phyloP scores from a whole-genome alignment of 805 yeast species.

The Candida golubevii region DNA sequence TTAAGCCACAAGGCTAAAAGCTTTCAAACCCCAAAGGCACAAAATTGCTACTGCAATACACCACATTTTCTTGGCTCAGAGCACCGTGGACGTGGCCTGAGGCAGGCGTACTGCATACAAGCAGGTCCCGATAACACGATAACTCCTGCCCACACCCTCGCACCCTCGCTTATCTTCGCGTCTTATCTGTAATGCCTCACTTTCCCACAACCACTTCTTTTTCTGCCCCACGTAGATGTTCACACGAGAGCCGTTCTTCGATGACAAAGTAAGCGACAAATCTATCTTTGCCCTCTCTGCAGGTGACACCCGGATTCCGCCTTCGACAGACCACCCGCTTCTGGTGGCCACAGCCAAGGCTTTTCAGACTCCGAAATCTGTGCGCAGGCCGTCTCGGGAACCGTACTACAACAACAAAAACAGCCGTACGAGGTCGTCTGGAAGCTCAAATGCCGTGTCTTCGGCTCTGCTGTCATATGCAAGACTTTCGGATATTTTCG shows the following conservation, averaged over 20 bases:
- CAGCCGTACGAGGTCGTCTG: background rate
- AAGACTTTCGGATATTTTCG: slow-evolving; percentile 15
- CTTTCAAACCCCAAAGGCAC: too few relatives aligned
- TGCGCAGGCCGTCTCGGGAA: slow-evolving; percentile 16
- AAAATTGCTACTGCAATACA: too few relatives aligned
- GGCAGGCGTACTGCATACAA: too few relatives aligned
- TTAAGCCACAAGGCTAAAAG: too few relatives aligned
- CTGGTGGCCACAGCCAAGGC: slow-evolving; percentile 3
- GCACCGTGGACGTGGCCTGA: too few relatives aligned
- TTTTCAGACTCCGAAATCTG: slow-evolving; percentile 6
- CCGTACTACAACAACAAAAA: slow-evolving; percentile 12
- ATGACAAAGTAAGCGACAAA: slow-evolving; percentile 11
- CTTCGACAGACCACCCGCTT: slow-evolving; percentile 9
- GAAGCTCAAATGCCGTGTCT: slow-evolving; percentile 4
- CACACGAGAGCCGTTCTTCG: slow-evolving; percentile 15
- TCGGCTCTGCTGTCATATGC: slow-evolving; percentile 14
- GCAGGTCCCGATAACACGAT: too few relatives aligned
- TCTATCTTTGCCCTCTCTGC: slow-evolving; percentile 3
- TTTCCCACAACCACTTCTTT: background rate
- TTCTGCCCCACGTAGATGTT: slow-evolving; percentile 9
- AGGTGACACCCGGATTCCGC: slow-evolving; percentile 9
- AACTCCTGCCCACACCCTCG: too few relatives aligned
- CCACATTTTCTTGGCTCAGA: too few relatives aligned
- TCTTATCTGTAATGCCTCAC: too few relatives aligned
- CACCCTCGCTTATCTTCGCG: too few relatives aligned